Evolutionary conservation across 2,329 filamentous ascomycete genomes (phyloP).

Genomic region (Mollisia scopiformis): DNA sequence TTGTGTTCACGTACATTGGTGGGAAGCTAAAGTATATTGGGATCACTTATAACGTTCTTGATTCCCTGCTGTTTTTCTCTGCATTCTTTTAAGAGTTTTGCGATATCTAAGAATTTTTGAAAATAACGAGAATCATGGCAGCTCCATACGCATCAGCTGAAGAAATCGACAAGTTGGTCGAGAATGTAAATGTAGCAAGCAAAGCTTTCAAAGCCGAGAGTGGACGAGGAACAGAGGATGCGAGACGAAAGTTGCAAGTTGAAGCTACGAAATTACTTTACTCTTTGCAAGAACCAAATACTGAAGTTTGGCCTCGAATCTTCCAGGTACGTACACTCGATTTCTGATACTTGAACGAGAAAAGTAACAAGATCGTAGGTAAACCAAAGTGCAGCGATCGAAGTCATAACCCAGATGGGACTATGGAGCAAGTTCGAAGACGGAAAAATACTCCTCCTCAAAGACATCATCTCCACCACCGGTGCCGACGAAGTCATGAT

Average conservation of each 20-base stretch:
- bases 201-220: conserved; percentile 14
- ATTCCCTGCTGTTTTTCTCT: too few species aligned
- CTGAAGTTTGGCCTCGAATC: conserved; percentile 29
- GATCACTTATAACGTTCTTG: too few species aligned
- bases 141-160: conserved; percentile 14
- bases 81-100: too few species aligned
- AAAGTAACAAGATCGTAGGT: conserved; percentile 14
- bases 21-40: too few species aligned
- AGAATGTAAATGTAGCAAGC: conserved; percentile 21
- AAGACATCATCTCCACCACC: conserved; percentile 22
- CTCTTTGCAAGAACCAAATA: conserved; percentile 29
- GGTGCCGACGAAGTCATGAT: conserved; percentile 29
- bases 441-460: conserved; percentile 22
- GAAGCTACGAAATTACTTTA: conserved; percentile 26
- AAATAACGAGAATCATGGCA: too few species aligned
- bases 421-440: conserved; percentile 27
- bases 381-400: conserved; percentile 27
- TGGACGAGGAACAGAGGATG: conserved; percentile 14
- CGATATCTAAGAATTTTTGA: too few species aligned
- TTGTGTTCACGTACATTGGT: too few species aligned
- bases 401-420: conserved; percentile 22
- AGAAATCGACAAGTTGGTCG: conserved; percentile 23
- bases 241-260: conserved; percentile 25
- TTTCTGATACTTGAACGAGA: not conserved
- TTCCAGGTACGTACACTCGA: conserved; percentile 22